Conservation (phyloP, 2,329 filamentous ascomycete genomes). For the Hypoxylon sp. region DNA sequence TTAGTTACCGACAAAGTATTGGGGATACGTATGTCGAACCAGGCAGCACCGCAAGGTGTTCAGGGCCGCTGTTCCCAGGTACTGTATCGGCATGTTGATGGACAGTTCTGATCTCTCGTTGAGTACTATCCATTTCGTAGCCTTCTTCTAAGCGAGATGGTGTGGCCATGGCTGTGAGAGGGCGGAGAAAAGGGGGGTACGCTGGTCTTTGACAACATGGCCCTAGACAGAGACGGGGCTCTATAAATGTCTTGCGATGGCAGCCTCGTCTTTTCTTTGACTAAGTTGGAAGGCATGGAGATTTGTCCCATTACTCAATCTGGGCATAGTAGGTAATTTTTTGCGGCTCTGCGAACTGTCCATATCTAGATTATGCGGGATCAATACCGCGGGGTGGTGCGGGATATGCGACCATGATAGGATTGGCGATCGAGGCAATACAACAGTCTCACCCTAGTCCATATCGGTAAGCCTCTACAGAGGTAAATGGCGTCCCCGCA, state of each 20-base stretch:
- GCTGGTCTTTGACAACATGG: neutral
- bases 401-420: neutral
- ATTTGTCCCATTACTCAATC: neutral
- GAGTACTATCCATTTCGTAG: slow-evolving; percentile 7
- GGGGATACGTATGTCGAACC: neutral
- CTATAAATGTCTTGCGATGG: neutral
- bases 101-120: neutral
- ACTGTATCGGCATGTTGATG: neutral
- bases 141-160: slow-evolving; percentile 29
- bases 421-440: neutral
- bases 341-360: slow-evolving; percentile 1
- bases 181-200: neutral
- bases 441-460: neutral
- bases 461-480: neutral
- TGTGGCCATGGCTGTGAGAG: slow-evolving; percentile 8
- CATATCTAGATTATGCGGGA: neutral
- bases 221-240: neutral
- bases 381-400: neutral
- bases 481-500: slow-evolving; percentile 8
- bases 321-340: neutral
- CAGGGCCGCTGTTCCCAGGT: neutral
- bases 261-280: neutral
- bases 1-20: slow-evolving; percentile 2
- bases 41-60: neutral
- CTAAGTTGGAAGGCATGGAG: neutral